Evolutionary conservation across 352 stramenopile genomes (phyloP).

Genomic region (Phytopythium delawarense): DNA sequence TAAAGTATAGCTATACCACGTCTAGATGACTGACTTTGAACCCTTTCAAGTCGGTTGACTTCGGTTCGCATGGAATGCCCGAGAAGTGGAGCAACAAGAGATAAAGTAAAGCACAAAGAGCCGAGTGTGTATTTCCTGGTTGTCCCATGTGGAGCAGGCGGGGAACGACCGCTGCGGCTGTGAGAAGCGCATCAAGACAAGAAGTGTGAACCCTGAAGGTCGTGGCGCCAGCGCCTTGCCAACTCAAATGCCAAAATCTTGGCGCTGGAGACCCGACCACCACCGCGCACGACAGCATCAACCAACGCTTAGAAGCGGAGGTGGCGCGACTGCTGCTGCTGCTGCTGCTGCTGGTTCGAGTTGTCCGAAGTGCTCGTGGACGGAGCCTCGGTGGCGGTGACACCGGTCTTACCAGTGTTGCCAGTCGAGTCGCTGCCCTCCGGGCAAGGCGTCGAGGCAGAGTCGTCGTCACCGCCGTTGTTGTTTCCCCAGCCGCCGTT

Average conservation of each 20-base stretch:
- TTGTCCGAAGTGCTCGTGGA: not conserved
- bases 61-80: no score
- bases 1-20: no score
- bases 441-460: not conserved
- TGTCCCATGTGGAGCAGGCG: not conserved
- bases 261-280: not conserved
- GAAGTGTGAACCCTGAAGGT: not conserved
- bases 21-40: no score
- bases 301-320: constrained; percentile 8
- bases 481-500: not conserved
- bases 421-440: constrained; percentile 1
- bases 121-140: not conserved
- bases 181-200: not conserved
- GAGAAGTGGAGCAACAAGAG: no score
- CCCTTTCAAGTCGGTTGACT: no score
- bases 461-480: not conserved
- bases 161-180: not conserved
- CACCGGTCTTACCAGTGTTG: not conserved
- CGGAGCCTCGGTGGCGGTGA: not conserved
- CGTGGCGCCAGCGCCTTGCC: not conserved
- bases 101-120: not conserved
- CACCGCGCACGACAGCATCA: not conserved
- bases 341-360: constrained; percentile 6
- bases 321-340: constrained; percentile 6
- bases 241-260: constrained; percentile 2